A percentile compares a stretch with the other conserved stretches of the same genome.
Conservation (phyloP, 179 eudicot genomes). For the Corrigiola litoralis region DNA sequence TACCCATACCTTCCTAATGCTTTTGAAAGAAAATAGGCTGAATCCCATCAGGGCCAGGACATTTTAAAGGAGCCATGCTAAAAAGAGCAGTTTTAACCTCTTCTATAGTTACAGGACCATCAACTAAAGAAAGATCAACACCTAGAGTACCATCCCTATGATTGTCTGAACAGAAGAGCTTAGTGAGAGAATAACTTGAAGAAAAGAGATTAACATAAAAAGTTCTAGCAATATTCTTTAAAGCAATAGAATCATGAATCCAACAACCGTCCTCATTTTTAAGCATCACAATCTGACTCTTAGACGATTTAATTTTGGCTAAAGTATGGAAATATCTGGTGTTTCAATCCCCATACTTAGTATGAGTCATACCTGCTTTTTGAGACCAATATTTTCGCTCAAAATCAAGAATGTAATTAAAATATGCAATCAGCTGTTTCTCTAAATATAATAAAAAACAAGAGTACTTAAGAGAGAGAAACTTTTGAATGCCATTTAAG, state of each 20-base stretch:
- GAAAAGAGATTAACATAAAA: background rate
- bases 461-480: background rate
- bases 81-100: background rate
- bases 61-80: background rate
- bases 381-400: background rate
- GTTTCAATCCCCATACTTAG: background rate
- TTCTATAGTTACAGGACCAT: too few relatives aligned
- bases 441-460: background rate
- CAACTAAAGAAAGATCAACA: too few relatives aligned
- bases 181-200: too few relatives aligned
- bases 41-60: background rate
- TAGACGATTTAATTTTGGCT: background rate
- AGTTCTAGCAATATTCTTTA: background rate
- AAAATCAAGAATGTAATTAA: background rate
- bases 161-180: too few relatives aligned
- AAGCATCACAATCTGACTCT: background rate
- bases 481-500: background rate
- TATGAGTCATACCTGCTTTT: background rate
- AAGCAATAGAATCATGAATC: fast-evolving
- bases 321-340: background rate
- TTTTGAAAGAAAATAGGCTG: background rate
- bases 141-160: too few relatives aligned
- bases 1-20: background rate
- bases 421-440: background rate
- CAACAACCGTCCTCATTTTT: background rate